Evolutionary conservation across 2,329 filamentous ascomycete genomes (phyloP), one percentile per base, ranked within the genome.

Genomic region (Hymenoscyphus fraxineus): DNA sequence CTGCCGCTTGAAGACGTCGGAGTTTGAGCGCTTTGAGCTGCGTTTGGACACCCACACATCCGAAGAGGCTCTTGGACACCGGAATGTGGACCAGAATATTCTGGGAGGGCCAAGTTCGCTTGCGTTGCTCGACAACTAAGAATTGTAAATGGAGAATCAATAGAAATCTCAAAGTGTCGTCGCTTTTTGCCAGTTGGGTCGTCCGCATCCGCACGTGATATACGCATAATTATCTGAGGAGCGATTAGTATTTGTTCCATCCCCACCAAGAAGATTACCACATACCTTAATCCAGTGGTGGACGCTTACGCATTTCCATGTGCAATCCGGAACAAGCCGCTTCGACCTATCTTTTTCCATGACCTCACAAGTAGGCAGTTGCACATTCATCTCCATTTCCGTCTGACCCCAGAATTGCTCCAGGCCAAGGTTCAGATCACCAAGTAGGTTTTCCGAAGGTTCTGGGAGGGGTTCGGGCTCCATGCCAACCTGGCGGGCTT

Each of bases 241-340:
- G n/a, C 31, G 7, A 22, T 60, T 60, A 60, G 41, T 12, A 54
- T 12, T 51, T 27, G n/a, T 22, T 22, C 3, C 12, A 19, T 51
- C 44, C 22, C 22, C 44, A 51, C 22, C 44, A 22, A 51, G 44
- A 12, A 19, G 41, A 47, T 9, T 51, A 19, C 66, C 59, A 71
- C 78, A 65, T 80, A 88, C 87, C 83, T 91, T 92, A 71, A 91
- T 91, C 88, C 88, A 92, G 72, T 92, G 89, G 73, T 91, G 87
- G 62, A 91, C 88, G 73, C 89, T 86, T 22, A 90, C 90, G 66
- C 90, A 89, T 65, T 87, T 84, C 75, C 89, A 91, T 6, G 88
- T 90, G 2, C 88, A 90, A 73, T 91, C 88, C 72, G 90, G 90
- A 75, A 90, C 87, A 57, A 92, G 75, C 64, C 81, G 82, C 65